These are phyloP conservation scores for Kalmanozyma brasiliensis DNA, from an alignment of 1,284 basidiomycete species.

Conservation along the genomic window DNA sequence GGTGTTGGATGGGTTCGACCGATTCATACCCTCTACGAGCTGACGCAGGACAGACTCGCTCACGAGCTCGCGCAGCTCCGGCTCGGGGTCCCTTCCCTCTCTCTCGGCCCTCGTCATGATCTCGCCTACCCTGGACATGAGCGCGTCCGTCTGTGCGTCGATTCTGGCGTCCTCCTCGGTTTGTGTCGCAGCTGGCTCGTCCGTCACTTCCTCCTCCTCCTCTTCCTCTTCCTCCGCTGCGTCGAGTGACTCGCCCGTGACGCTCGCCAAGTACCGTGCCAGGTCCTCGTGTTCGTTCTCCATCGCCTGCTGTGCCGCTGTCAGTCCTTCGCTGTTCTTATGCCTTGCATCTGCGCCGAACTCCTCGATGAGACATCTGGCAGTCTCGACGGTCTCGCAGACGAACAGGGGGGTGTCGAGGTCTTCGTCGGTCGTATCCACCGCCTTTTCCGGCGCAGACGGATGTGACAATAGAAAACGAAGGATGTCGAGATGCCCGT, in stretches of 20 bases:
- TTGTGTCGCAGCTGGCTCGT: conserved; percentile 15
- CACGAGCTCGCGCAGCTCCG: conserved; percentile 50
- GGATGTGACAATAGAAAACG: conserved; percentile 56
- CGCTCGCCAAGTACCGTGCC: conserved; percentile 49
- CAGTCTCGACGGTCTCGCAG: conserved; percentile 56
- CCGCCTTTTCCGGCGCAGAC: conserved; percentile 35
- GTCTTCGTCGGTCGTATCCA: conserved; percentile 59
- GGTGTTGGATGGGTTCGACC: not conserved
- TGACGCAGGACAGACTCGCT: conserved; percentile 55
- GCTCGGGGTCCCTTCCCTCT: conserved; percentile 52
- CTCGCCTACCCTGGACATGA: conserved; percentile 54
- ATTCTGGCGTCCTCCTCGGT: conserved; percentile 31
- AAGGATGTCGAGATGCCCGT: conserved; percentile 58
- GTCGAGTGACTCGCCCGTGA: conserved; percentile 51
- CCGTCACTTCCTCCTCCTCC: conserved; percentile 10
- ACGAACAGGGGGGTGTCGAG: conserved; percentile 66
- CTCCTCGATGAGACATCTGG: conserved; percentile 59
- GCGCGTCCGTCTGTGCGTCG: conserved; percentile 42
- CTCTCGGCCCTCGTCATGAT: conserved; percentile 52
- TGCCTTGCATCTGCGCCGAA: conserved; percentile 55
- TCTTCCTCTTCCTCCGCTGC: conserved; percentile 29
- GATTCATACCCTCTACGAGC: conserved; percentile 52
- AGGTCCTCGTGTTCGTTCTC: conserved; percentile 57
- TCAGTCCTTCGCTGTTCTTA: conserved; percentile 57
- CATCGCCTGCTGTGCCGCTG: conserved; percentile 56